Conservation (phyloP, 2,329 filamentous ascomycete genomes). For the Monosporascus sp. region DNA sequence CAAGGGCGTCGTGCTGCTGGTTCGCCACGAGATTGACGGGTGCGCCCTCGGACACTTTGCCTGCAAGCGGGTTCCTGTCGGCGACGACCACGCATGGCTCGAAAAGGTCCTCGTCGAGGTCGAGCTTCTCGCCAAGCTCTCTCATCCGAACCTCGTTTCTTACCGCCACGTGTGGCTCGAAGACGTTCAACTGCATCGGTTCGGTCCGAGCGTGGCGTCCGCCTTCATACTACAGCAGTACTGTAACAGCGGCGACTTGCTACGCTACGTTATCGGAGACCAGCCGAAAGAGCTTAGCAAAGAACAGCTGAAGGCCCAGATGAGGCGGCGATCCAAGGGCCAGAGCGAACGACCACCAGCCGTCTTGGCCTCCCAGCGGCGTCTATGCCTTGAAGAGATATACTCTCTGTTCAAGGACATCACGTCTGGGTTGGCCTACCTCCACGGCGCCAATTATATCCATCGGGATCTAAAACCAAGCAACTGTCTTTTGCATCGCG, state of each 20-base stretch:
- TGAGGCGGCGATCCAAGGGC: constrained; percentile 76
- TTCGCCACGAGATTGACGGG: constrained; percentile 85
- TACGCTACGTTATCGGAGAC: constrained; percentile 76
- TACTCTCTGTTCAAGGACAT: constrained; percentile 97
- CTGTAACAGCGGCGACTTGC: constrained; percentile 88
- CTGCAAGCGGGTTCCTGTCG: constrained; percentile 93
- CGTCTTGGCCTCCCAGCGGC: constrained; percentile 35
- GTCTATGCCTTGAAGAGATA: constrained; percentile 77
- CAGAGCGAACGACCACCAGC: constrained; percentile 58
- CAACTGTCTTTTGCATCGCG: constrained; percentile 84
- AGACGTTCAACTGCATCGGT: constrained; percentile 74
- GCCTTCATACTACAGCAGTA: constrained; percentile 98
- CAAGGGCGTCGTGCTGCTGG: constrained; percentile 91
- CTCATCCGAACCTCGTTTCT: constrained; percentile 90
- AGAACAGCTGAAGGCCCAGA: constrained; percentile 81
- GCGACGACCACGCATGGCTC: constrained; percentile 90
- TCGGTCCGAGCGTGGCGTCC: constrained; percentile 87
- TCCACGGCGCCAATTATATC: constrained; percentile 89
- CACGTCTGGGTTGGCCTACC: constrained; percentile 81
- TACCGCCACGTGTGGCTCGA: constrained; percentile 98
- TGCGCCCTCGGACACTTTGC: constrained; percentile 87
- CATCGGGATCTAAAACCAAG: constrained; percentile 94
- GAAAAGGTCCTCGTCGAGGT: constrained; percentile 93
- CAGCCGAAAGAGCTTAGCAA: constrained; percentile 60
- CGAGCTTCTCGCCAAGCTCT: constrained; percentile 82